Conservation (phyloP, 2,329 filamentous ascomycete species). For the Curvularia hawaiiensis region DNA sequence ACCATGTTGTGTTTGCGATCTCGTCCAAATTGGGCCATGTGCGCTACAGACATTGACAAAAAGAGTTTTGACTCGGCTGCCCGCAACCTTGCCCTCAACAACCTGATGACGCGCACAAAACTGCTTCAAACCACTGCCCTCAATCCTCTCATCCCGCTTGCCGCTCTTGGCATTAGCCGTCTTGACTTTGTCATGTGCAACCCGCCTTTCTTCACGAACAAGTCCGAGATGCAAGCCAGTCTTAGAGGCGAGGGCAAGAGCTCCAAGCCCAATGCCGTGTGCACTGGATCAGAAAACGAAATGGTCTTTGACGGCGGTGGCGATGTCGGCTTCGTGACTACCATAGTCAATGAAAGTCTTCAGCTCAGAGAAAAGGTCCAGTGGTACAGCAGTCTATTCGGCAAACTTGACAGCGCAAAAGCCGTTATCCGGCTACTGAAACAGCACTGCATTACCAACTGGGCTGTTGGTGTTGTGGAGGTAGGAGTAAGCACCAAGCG, state of each 20-base stretch:
- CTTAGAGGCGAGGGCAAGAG: slow-evolving; percentile 65
- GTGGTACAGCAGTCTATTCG: slow-evolving; percentile 94
- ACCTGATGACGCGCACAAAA: slow-evolving; percentile 66
- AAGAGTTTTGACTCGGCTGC: slow-evolving; percentile 70
- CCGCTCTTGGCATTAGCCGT: slow-evolving; percentile 56
- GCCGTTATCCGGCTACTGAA: slow-evolving; percentile 66
- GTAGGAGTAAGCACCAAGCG: slow-evolving; percentile 79
- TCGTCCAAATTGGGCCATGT: slow-evolving; percentile 66
- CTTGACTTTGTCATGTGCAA: slow-evolving; percentile 93
- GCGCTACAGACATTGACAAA: slow-evolving; percentile 71
- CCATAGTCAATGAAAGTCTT: slow-evolving; percentile 73
- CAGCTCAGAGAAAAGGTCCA: slow-evolving; percentile 64
- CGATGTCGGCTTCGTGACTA: slow-evolving; percentile 74
- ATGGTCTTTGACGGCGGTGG: slow-evolving; percentile 80
- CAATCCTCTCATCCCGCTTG: slow-evolving; percentile 67
- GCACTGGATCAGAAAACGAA: slow-evolving; percentile 78
- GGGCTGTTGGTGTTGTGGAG: slow-evolving; percentile 78
- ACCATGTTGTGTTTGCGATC: slow-evolving; percentile 77
- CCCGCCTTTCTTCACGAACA: slow-evolving; percentile 88
- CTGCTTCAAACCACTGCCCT: slow-evolving; percentile 61
- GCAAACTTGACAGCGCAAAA: slow-evolving; percentile 72
- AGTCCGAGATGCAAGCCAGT: slow-evolving; percentile 68
- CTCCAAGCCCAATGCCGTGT: slow-evolving; percentile 70
- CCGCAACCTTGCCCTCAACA: slow-evolving; percentile 70
- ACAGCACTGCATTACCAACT: slow-evolving; percentile 70